Evolutionary conservation across 148 eudicot species (phyloP).

Genomic region (Rhododendron williamsianum): DNA sequence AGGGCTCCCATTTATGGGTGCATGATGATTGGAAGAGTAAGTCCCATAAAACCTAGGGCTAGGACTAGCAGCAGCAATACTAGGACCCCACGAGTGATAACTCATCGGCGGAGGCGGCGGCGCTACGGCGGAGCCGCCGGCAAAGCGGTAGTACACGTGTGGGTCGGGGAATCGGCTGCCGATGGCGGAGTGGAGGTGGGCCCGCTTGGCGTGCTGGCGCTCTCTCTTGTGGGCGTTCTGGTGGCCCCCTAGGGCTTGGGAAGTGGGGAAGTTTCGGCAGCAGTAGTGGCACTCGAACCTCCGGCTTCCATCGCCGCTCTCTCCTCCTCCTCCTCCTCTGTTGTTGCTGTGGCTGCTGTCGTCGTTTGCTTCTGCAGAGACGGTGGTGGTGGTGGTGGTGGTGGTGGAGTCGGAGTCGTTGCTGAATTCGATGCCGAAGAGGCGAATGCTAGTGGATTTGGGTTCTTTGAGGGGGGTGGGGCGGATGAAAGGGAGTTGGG

Average conservation of each 20-base stretch:
- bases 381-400: background rate
- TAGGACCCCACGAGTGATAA: constrained; percentile 18
- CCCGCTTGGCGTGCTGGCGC: constrained; percentile 79
- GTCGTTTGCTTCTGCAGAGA: constrained; percentile 4
- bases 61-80: background rate
- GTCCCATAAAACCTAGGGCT: constrained; percentile 12
- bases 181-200: constrained; percentile 61
- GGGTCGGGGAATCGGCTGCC: background rate
- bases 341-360: background rate
- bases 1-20: constrained; percentile 71
- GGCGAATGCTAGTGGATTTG: constrained; percentile 37
- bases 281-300: constrained; percentile 96
- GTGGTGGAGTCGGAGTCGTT: constrained; percentile 7
- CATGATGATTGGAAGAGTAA: constrained; percentile 10
- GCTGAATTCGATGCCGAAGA: constrained; percentile 70
- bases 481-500: constrained; percentile 82
- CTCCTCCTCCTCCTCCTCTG: background rate
- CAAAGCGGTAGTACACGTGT: constrained; percentile 33
- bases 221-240: constrained; percentile 96
- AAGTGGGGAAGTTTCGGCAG: constrained; percentile 81
- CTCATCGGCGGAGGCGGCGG: constrained; percentile 10
- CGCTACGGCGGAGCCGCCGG: constrained; percentile 7
- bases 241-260: constrained; percentile 97
- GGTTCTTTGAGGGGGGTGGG: constrained; percentile 40
- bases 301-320: constrained; percentile 24